A percentile compares a stretch with the other conserved stretches of the same genome.
phyloP scores from a whole-genome alignment of 331 rosid species.

The Ulmus americana region DNA sequence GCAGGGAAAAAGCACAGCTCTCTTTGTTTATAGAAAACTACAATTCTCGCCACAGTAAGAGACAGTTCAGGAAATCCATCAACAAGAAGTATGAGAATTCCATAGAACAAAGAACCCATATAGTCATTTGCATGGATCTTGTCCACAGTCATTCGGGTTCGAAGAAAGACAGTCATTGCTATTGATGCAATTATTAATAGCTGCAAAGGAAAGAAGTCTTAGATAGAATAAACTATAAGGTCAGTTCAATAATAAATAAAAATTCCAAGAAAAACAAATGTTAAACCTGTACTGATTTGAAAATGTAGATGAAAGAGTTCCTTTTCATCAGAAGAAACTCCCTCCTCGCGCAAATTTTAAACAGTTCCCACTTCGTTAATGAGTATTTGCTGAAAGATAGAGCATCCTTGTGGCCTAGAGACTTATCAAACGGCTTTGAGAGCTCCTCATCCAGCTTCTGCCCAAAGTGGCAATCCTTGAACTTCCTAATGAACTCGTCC shows the following conservation, averaged over 20 bases:
- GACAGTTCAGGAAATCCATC: constrained; percentile 79
- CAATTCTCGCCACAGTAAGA: constrained; percentile 65
- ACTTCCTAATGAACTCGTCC: constrained; percentile 44
- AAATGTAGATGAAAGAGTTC: constrained; percentile 60
- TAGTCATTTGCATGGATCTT: constrained; percentile 44
- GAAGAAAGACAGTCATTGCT: constrained; percentile 74
- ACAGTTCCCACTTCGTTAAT: constrained; percentile 56
- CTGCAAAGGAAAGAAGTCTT: constrained; percentile 32
- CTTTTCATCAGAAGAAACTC: constrained; percentile 79
- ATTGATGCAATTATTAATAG: constrained; percentile 58
- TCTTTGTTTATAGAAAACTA: constrained; percentile 67
- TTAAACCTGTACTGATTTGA: constrained; percentile 63
- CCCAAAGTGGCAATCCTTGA: constrained; percentile 51
- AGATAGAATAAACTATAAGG: neutral
- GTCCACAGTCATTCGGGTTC: constrained; percentile 52
- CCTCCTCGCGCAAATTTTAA: constrained; percentile 69
- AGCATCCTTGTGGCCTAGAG: constrained; percentile 39
- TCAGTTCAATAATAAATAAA: neutral
- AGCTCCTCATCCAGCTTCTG: constrained; percentile 49
- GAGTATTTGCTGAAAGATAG: constrained; percentile 54
- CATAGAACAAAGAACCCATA: constrained; percentile 68
- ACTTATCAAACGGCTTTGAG: constrained; percentile 49
- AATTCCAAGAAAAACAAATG: neutral
- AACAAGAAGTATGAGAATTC: constrained; percentile 61
- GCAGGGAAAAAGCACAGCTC: constrained; percentile 66